Conservation (phyloP, 441 rosid genomes). For the Eruca vesicaria region DNA sequence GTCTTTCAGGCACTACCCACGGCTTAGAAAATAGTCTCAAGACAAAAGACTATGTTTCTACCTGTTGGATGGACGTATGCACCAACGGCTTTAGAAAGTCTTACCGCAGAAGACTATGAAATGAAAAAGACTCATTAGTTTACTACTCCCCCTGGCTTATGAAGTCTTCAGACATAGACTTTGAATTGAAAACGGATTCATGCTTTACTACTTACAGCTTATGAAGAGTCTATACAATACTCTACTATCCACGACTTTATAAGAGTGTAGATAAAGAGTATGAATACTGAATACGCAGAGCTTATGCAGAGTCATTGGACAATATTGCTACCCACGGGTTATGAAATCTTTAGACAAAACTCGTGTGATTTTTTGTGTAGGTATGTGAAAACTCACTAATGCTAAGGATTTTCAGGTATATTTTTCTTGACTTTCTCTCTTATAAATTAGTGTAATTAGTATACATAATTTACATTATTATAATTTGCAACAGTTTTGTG, state of each 20-base stretch:
- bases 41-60: background rate
- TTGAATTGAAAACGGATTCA: background rate
- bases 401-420: background rate
- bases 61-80: background rate
- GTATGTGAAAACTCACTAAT: background rate
- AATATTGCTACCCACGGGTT: too few species aligned
- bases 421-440: background rate
- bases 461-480: background rate
- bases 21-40: too few species aligned
- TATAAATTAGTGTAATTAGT: background rate
- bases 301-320: background rate
- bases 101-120: background rate
- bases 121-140: background rate
- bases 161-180: background rate
- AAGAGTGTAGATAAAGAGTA: too few species aligned
- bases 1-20: too few species aligned
- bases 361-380: background rate
- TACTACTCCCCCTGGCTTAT: background rate
- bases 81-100: background rate
- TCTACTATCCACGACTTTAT: too few species aligned
- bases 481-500: background rate
- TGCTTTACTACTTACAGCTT: background rate
- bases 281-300: background rate
- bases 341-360: too few species aligned
- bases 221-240: background rate